phyloP scores from a whole-genome alignment of 345 rosid genomes.

The Eucalyptus pauciflora region DNA sequence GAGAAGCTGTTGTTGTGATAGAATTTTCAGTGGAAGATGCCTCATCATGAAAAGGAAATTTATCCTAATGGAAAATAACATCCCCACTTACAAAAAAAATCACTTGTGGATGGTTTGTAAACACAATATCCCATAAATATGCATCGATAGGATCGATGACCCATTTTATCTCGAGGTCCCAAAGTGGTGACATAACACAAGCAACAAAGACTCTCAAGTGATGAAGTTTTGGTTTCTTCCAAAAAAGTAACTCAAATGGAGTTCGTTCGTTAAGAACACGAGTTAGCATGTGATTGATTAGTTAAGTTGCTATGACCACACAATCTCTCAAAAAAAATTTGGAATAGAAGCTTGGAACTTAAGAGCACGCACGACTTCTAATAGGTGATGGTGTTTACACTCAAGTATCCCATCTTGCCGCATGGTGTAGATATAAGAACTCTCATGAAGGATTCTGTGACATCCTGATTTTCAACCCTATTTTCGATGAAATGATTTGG shows the following conservation, averaged over 20 bases:
- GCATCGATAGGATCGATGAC: too few species aligned
- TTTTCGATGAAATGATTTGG: too few species aligned
- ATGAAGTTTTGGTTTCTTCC: not conserved
- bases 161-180: too few species aligned
- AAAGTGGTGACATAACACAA: not conserved
- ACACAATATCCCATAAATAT: not conserved
- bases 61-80: not conserved
- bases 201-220: not conserved
- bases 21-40: not conserved
- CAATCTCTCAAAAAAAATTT: not conserved
- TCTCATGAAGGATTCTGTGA: not conserved
- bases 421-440: not conserved
- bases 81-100: not conserved
- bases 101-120: too few species aligned
- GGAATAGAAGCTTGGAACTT: not conserved
- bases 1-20: not conserved
- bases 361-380: fast-evolving
- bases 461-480: too few species aligned
- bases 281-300: not conserved
- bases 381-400: not conserved
- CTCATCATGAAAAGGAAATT: not conserved
- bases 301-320: not conserved
- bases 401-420: too few species aligned
- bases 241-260: not conserved
- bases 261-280: not conserved